Conservation (phyloP, 371 early-diverging fungal species). For the Caulochytrium protostelioides region DNA sequence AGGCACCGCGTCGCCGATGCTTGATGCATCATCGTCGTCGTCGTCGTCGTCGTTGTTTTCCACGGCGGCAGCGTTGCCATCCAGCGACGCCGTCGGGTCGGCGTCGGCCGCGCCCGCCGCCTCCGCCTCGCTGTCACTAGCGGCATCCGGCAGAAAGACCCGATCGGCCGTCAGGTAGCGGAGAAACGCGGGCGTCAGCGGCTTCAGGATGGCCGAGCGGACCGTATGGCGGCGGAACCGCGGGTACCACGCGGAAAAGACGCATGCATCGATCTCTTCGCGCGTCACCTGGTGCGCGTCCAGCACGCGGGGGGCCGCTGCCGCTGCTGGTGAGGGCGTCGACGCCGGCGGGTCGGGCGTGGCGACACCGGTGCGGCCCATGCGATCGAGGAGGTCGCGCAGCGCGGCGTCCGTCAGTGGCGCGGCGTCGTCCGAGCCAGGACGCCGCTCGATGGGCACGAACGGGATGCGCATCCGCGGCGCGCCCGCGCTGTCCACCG, state of each 20-base stretch:
- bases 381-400: too few relatives aligned
- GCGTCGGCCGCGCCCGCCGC: constrained; percentile 1
- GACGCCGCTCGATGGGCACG: too few relatives aligned
- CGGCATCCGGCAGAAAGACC: constrained; percentile 57
- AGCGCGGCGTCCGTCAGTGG: too few relatives aligned
- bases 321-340: too few relatives aligned
- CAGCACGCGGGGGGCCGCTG: too few relatives aligned
- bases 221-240: constrained; percentile 36
- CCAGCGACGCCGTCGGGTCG: constrained; percentile 21
- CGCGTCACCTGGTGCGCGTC: too few relatives aligned
- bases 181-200: constrained; percentile 48
- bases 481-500: too few relatives aligned
- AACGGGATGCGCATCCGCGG: too few relatives aligned
- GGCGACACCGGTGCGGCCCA: too few relatives aligned
- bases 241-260: constrained; percentile 56
- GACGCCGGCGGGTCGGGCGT: too few relatives aligned
- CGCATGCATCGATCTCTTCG: too few relatives aligned
- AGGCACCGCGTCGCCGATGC: constrained; percentile 6
- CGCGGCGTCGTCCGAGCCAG: too few relatives aligned
- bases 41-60: constrained; percentile 8
- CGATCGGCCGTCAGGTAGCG: constrained; percentile 64
- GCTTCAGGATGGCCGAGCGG: constrained; percentile 37
- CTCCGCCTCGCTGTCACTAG: constrained; percentile 22
- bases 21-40: constrained; percentile 4
- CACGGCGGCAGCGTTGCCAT: constrained; percentile 7